Percentiles rank a stretch among this genome's conserved stretches.
phyloP scores from a whole-genome alignment of 371 early-diverging fungal species.

The Mucor ambiguus region DNA sequence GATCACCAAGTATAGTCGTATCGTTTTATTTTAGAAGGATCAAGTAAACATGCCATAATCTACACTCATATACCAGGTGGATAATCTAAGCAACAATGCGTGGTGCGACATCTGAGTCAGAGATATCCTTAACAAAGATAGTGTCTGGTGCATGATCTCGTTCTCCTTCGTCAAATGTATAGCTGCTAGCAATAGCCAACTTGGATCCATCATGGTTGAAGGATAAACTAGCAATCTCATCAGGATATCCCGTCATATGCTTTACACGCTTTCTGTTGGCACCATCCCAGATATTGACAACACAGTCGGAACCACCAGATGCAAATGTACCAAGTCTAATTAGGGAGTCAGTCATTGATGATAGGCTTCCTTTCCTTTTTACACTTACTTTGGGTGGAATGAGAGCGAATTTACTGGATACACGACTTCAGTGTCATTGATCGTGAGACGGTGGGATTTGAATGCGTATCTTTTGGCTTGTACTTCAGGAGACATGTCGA shows the following conservation, averaged over 20 bases:
- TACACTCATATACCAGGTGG: neutral
- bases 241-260: constrained; percentile 79
- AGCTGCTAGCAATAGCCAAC: constrained; percentile 91
- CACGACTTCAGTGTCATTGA: constrained; percentile 80
- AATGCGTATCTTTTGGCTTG: constrained; percentile 89
- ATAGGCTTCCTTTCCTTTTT: neutral
- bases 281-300: constrained; percentile 92
- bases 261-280: constrained; percentile 85
- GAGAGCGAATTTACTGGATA: constrained; percentile 95
- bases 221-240: constrained; percentile 81
- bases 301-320: constrained; percentile 94
- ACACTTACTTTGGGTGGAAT: constrained; percentile 86
- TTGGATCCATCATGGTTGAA: constrained; percentile 79
- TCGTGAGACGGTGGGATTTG: constrained; percentile 89
- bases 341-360: neutral
- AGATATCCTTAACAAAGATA: constrained; percentile 74
- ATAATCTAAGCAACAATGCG: constrained; percentile 10
- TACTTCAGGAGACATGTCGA: constrained; percentile 69
- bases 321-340: constrained; percentile 88
- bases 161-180: constrained; percentile 95
- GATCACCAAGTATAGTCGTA: neutral
- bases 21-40: neutral
- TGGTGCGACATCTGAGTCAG: constrained; percentile 73
- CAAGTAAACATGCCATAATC: neutral
- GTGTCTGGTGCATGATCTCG: constrained; percentile 85